Evolutionary conservation across 2,329 filamentous ascomycete genomes (phyloP).

Genomic region (Claviceps citrina): DNA sequence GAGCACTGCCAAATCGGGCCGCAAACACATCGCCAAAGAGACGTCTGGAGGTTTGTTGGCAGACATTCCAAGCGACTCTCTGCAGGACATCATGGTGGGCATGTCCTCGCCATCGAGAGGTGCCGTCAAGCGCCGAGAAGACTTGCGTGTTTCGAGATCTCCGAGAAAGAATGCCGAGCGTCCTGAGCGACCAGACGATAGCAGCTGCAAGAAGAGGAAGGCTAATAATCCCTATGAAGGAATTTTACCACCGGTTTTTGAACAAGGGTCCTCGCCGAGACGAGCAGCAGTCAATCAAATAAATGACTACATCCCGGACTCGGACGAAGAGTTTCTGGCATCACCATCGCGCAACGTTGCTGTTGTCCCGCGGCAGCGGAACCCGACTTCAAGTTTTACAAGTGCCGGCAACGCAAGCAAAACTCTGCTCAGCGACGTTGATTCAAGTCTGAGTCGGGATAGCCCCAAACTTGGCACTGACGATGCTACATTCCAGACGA

Average conservation of each 20-base stretch:
- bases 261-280: constrained; percentile 6
- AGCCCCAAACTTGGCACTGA: neutral
- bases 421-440: constrained; percentile 1
- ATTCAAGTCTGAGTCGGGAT: constrained; percentile 2
- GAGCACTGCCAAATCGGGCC: constrained; percentile 9
- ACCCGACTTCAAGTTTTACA: neutral
- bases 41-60: neutral
- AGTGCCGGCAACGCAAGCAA: neutral
- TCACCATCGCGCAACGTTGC: constrained; percentile 13
- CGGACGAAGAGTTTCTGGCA: constrained; percentile 38
- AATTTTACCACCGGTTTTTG: constrained; percentile 1
- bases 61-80: neutral
- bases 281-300: neutral
- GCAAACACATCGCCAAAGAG: constrained; percentile 9
- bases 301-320: constrained; percentile 34
- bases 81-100: constrained; percentile 9
- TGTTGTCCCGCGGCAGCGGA: neutral
- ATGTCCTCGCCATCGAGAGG: constrained; percentile 16
- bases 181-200: constrained; percentile 2
- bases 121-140: constrained; percentile 6
- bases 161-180: constrained; percentile 8
- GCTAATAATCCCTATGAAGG: constrained; percentile 5
- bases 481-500: neutral
- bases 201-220: constrained; percentile 8
- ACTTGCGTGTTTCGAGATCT: neutral